phyloP scores from a whole-genome alignment of 2,329 filamentous ascomycete species.

The Raffaelea ambrosiae region DNA sequence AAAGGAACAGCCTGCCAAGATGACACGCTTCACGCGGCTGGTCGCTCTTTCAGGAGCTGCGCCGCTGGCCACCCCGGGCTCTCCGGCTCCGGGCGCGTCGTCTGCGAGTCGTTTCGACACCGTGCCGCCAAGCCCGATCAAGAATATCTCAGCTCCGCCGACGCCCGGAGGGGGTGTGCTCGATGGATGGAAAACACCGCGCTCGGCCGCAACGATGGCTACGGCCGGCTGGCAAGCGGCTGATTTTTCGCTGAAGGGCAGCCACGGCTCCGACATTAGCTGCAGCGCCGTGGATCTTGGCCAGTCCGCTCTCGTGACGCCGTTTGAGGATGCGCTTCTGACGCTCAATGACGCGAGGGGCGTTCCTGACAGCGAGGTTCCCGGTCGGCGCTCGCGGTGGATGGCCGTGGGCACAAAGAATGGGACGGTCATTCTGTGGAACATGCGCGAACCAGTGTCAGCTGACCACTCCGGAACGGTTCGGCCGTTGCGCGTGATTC shows the following conservation, averaged over 20 bases:
- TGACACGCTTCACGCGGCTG: slow-evolving; percentile 32
- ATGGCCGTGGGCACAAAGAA: slow-evolving; percentile 72
- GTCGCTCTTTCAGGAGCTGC: neutral
- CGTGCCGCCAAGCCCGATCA: neutral
- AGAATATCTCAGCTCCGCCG: neutral
- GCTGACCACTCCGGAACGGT: slow-evolving; percentile 41
- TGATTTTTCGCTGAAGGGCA: slow-evolving; percentile 50
- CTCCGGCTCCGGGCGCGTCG: neutral
- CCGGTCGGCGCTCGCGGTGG: slow-evolving; percentile 75
- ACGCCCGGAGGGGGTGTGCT: neutral
- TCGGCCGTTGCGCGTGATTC: slow-evolving; percentile 68
- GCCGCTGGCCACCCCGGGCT: neutral
- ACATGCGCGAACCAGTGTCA: slow-evolving; percentile 57
- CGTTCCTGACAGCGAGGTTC: slow-evolving; percentile 65
- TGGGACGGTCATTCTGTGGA: slow-evolving; percentile 76
- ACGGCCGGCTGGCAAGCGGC: slow-evolving; percentile 61
- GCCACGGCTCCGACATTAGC: slow-evolving; percentile 51
- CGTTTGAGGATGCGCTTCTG: slow-evolving; percentile 65
- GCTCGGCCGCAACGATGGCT: slow-evolving; percentile 15
- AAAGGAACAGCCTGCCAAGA: slow-evolving; percentile 37
- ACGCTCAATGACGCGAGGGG: slow-evolving; percentile 32
- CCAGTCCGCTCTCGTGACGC: slow-evolving; percentile 58
- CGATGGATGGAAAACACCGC: neutral
- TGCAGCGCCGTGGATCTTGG: slow-evolving; percentile 67
- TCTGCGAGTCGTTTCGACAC: neutral